Conservation (phyloP, 306 rosid genomes). For the Parietaria judaica region DNA sequence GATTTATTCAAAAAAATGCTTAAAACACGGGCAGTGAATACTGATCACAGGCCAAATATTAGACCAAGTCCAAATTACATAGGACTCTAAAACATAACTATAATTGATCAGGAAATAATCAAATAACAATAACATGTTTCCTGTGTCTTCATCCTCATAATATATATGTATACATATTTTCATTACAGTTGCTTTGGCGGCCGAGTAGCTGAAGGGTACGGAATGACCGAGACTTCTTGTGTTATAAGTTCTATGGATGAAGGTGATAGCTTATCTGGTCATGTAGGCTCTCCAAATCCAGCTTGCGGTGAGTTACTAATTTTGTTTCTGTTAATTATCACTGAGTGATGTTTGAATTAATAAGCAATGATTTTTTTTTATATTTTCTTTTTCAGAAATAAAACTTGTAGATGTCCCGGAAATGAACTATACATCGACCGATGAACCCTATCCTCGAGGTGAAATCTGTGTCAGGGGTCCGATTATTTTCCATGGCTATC, state of each 20-base stretch:
- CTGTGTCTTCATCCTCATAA: slow-evolving; percentile 15
- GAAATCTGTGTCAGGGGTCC: slow-evolving; percentile 99
- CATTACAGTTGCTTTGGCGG: slow-evolving; percentile 81
- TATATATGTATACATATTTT: slow-evolving; percentile 3
- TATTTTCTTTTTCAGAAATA: slow-evolving; percentile 58
- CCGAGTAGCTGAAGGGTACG: slow-evolving; percentile 80
- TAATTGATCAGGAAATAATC: too few relatives aligned
- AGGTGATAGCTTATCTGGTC: slow-evolving; percentile 63
- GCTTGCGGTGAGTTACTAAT: slow-evolving; percentile 78
- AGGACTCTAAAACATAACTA: too few relatives aligned
- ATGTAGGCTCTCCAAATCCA: slow-evolving; percentile 88
- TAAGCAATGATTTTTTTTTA: slow-evolving; percentile 14
- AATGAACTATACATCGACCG: slow-evolving; percentile 87
- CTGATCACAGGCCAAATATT: too few relatives aligned
- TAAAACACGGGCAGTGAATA: too few relatives aligned
- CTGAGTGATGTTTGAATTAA: neutral
- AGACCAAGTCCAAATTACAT: too few relatives aligned
- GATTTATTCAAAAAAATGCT: too few relatives aligned
- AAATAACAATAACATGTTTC: neutral
- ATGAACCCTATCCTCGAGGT: slow-evolving; percentile 90
- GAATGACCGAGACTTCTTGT: slow-evolving; percentile 96
- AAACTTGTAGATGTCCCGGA: slow-evolving; percentile 96
- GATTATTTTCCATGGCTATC: slow-evolving; percentile 68
- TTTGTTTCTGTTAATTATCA: slow-evolving; percentile 3
- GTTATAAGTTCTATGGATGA: slow-evolving; percentile 60